These are phyloP conservation scores for Pseudevernia furfuracea DNA, from an alignment of 495 filamentous ascomycete species.

Conservation along the genomic window DNA sequence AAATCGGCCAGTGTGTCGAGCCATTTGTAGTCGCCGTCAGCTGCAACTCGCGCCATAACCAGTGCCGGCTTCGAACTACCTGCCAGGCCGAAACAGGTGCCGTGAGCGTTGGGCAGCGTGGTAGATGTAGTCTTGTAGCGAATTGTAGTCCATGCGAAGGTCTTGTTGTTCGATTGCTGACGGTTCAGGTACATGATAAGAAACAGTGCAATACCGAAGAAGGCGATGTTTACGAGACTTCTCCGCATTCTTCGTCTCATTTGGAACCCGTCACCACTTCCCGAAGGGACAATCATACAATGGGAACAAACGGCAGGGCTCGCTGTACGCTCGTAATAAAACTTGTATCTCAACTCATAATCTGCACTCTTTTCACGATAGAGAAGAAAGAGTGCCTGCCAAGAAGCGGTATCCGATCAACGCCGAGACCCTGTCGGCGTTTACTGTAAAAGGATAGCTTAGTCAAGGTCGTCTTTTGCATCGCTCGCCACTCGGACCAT, in stretches of 20 bases:
- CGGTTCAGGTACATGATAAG: neutral
- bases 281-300: too few species aligned
- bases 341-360: too few species aligned
- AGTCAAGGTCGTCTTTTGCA: too few species aligned
- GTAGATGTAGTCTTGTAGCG: constrained; percentile 33
- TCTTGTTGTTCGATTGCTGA: neutral
- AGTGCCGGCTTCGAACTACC: constrained; percentile 34
- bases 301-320: too few species aligned
- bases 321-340: too few species aligned
- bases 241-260: neutral
- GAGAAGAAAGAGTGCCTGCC: too few species aligned
- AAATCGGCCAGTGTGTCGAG: constrained; percentile 28
- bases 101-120: constrained; percentile 28
- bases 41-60: constrained; percentile 33
- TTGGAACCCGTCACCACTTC: neutral
- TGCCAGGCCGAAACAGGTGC: constrained; percentile 34
- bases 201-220: neutral
- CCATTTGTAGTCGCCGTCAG: constrained; percentile 37
- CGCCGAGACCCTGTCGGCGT: too few species aligned
- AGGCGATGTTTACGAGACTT: neutral
- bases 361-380: too few species aligned
- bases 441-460: too few species aligned
- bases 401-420: too few species aligned
- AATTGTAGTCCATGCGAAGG: constrained; percentile 31
- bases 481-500: too few species aligned